A percentile compares a stretch with the other conserved stretches of the same genome.
Conservation (phyloP, 495 filamentous ascomycete species). For the Clavariopsis aquatica region DNA sequence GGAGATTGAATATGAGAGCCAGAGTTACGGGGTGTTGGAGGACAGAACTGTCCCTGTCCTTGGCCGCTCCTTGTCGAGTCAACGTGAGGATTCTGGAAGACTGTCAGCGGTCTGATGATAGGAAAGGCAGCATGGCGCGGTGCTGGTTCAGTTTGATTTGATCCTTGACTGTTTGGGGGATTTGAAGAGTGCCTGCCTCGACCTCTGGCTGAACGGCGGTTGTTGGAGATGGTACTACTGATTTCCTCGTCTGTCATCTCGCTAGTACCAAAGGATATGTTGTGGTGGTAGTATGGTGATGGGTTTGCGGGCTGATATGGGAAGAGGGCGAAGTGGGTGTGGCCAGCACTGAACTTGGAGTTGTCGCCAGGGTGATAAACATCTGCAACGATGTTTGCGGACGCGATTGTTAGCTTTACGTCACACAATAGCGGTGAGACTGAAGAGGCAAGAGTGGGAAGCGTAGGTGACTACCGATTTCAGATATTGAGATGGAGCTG, state of each 20-base stretch:
- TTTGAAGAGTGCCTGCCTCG: not conserved
- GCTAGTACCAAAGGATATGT: not conserved
- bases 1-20: too few relatives aligned
- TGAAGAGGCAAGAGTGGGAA: not conserved
- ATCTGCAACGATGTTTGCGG: constrained; percentile 2
- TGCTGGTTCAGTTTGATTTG: not conserved
- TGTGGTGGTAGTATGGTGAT: not conserved
- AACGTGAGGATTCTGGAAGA: too few relatives aligned
- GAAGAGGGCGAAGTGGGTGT: not conserved
- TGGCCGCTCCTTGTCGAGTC: too few relatives aligned
- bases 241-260: not conserved
- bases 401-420: not conserved
- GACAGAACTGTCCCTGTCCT: too few relatives aligned
- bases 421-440: not conserved
- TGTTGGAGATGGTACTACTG: not conserved
- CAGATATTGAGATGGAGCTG: not conserved
- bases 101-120: too few relatives aligned
- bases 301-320: not conserved
- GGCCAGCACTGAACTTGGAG: not conserved
- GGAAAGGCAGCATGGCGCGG: not conserved
- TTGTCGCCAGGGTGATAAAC: not conserved
- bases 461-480: not conserved
- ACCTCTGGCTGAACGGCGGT: not conserved
- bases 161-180: not conserved
- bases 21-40: too few relatives aligned